Evolutionary conservation across 305 asterid species (phyloP).

Genomic region (Fraxinus dipetala): DNA sequence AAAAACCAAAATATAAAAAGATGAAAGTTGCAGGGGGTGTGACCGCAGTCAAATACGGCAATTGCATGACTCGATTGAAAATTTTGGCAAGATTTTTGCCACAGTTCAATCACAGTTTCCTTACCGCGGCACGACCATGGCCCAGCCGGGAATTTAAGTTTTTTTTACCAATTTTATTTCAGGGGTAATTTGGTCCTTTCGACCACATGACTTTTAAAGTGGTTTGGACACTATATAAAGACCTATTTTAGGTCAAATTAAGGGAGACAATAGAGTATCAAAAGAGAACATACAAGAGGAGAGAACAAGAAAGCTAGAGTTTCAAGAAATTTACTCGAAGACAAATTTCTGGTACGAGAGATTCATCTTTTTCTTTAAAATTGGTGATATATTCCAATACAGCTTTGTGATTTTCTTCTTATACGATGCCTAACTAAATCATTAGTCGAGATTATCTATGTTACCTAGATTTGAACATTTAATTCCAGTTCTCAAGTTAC

Average conservation of each 20-base stretch:
- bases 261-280: background rate
- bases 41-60: background rate
- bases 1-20: no score
- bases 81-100: background rate
- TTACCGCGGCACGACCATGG: background rate
- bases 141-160: background rate
- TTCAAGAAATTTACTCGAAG: background rate
- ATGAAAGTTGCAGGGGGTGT: background rate
- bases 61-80: background rate
- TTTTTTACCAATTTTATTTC: background rate
- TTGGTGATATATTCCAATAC: no score
- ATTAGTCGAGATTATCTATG: background rate
- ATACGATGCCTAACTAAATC: background rate
- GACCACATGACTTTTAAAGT: background rate
- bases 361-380: background rate
- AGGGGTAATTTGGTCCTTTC: background rate
- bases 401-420: background rate
- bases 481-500: background rate
- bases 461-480: no score
- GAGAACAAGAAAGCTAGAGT: background rate
- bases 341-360: background rate
- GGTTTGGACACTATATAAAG: no score
- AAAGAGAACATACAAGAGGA: background rate
- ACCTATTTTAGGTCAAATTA: background rate
- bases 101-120: no score